phyloP scores from a whole-genome alignment of 805 yeast genomes.

The Candida methanosorbosa region DNA sequence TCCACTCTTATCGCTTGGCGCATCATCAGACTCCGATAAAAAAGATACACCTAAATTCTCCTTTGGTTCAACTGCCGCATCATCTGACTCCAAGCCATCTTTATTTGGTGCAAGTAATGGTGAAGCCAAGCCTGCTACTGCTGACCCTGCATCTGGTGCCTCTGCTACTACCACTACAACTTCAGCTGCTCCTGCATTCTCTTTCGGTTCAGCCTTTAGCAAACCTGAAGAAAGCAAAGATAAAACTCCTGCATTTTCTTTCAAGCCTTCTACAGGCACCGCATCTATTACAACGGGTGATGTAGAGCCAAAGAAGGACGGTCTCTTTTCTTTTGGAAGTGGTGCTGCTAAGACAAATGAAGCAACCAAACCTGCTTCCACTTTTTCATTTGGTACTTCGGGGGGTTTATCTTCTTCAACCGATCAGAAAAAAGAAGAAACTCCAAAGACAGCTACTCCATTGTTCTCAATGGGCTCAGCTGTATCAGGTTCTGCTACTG shows the following conservation, averaged over 20 bases:
- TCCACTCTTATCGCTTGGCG: too few species aligned
- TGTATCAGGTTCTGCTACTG: constrained; percentile 1
- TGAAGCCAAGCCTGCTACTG: not conserved
- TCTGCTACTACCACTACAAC: not conserved
- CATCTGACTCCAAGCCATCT: not conserved
- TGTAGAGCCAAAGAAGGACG: not conserved
- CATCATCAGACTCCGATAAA: not conserved
- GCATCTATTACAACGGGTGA: not conserved
- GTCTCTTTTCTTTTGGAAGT: too few species aligned
- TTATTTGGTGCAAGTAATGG: not conserved
- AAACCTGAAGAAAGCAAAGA: not conserved
- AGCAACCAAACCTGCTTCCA: too few species aligned
- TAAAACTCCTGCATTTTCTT: not conserved
- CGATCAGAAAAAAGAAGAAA: too few species aligned
- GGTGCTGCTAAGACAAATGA: too few species aligned
- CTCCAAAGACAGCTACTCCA: too few species aligned
- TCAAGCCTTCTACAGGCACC: not conserved
- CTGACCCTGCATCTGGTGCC: not conserved
- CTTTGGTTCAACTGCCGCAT: not conserved
- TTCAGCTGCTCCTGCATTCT: not conserved
- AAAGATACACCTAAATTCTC: not conserved
- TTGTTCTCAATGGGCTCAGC: too few species aligned
- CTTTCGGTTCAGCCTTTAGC: too few species aligned
- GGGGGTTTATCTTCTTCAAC: too few species aligned
- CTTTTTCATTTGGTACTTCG: too few species aligned